These are phyloP conservation scores for Celoporthe dispersa DNA, from an alignment of 2,329 filamentous ascomycete species.

Conservation along the genomic window DNA sequence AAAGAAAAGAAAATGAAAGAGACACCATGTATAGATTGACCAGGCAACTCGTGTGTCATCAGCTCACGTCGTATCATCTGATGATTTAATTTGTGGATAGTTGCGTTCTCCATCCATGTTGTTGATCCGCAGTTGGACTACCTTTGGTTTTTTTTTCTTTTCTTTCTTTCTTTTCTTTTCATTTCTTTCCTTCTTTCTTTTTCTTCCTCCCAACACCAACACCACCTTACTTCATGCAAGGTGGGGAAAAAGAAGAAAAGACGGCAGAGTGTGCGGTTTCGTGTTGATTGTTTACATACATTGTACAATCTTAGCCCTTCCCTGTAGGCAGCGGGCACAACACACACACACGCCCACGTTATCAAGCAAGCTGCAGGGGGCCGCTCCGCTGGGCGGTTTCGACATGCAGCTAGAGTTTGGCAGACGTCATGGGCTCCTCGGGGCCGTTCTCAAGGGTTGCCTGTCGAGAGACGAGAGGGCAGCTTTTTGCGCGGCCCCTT, in stretches of 20 bases:
- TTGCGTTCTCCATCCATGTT: background rate
- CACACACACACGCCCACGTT: background rate
- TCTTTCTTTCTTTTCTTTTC: background rate
- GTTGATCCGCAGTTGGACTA: background rate
- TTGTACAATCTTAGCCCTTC: background rate
- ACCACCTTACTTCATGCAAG: background rate
- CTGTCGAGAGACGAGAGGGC: constrained; percentile 1
- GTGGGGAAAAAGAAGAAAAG: background rate
- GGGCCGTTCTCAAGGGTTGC: constrained; percentile 7
- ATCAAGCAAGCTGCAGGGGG: background rate
- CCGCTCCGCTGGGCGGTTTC: background rate
- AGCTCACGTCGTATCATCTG: background rate
- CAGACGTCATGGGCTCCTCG: constrained; percentile 14
- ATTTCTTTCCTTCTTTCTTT: no score
- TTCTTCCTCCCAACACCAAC: background rate
- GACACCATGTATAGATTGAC: background rate
- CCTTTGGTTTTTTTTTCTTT: background rate
- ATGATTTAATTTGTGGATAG: background rate
- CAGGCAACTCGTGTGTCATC: background rate
- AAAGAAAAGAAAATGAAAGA: no score
- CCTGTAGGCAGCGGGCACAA: background rate
- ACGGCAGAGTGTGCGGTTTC: background rate
- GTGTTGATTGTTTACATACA: background rate
- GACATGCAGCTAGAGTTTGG: constrained; percentile 4
- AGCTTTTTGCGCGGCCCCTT: no score